Base-by-base conservation (phyloP, 2,329 filamentous ascomycete species). In the Colletotrichum endophyticum region DNA sequence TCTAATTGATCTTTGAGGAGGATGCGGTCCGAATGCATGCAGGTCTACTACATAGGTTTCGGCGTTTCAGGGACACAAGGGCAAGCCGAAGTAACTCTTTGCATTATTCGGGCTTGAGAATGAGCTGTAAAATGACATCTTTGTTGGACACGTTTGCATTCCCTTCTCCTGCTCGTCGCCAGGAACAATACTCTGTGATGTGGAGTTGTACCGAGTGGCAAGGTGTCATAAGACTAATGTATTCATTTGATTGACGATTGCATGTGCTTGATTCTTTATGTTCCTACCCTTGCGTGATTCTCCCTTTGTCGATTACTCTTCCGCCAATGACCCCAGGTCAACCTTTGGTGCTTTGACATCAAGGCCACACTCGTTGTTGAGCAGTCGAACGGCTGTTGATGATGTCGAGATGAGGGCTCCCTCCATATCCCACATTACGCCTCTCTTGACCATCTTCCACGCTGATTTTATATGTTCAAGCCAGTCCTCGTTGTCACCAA, bases 1-100 rank as follows among this genome's bases (percentile, higher is more conserved):
- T 75, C 85, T 97, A 81, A 97, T 97, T 84, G 95, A 97, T 84
- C 88, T 96, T 77, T 96, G 79, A 82, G 57, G 25, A 22, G 61
- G 19, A 5, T 11, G 30, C 34, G 36, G 44, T 63, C 34, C 15
- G 44, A 66, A 59, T 49, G 73, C 73, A 76, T 73, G 49, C 59
- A 73, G 57, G 59, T 49, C 56, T 56, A 32, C 49, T 44, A 36
- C 66, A 66, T 75, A 15, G 44, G 73, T 59, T 62, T 66, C 59
- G 72, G 75, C 72, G 75, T 77, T 75, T 71, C 62, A 63, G 62
- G 66, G 66, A 71, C 66, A 36, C 64, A 59, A 61, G 36, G 66
- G 66, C 63, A 68, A 72, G 49, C 63, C 59, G 22, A 61, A 61
- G 44, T 34, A 39, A 53, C 44, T 53, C n/a, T 56, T 32, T 66